Base-by-base conservation (phyloP, 1,284 basidiomycete genomes). In the Trametes sp. region DNA sequence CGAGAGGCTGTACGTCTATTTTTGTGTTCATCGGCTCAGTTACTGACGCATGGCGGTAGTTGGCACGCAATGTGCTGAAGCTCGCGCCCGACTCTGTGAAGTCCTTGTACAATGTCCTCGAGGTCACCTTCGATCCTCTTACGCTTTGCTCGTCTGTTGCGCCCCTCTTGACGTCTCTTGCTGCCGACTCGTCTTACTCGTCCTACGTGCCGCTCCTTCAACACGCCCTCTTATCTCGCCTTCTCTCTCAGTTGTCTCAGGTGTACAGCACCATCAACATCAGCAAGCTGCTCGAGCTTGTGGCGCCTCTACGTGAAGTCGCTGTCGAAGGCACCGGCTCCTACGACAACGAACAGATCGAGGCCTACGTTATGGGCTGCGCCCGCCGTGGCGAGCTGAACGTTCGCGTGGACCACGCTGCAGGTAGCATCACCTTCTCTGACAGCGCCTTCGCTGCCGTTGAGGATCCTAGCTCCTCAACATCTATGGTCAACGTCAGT, bases 81-180 rank as follows among this genome's bases (percentile, higher is more conserved):
- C 87, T 96, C 55, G 91, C 93, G 0, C 90, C 95, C 2, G 81
- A 87, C 53, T 78, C 81, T 6, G 83, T 98, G 72, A 92, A 92
- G 74, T 81, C 88, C 41, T 85, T 99, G 41, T 98, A 98, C 82
- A 87, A 90, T 73, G 88, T 97, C 59, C 88, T 99, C 70, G 95
- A 98, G 80, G 90, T 93, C 61, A 93, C 96, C 42, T 98, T 99
- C 77, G 95, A 98, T 76, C 98, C 98, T 1, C 87, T 98, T 64
- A 92, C 89, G 0, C 91, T 98, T 61, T 96, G 94, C 76, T 80
- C 85, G 16, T 86, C 88, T 70, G 90, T 96, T 55, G 89, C 94
- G 14, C 95, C 96, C 14, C 83, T 98, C 68, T 87, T 99, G 60
- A 79, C 84, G 55, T 75, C 81, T 9, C 86, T 98, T 61, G 82